Evolutionary conservation across 2,329 filamentous ascomycete genomes (phyloP), one percentile per base, ranked within the genome.

Genomic region (Colletotrichum chrysophilum): DNA sequence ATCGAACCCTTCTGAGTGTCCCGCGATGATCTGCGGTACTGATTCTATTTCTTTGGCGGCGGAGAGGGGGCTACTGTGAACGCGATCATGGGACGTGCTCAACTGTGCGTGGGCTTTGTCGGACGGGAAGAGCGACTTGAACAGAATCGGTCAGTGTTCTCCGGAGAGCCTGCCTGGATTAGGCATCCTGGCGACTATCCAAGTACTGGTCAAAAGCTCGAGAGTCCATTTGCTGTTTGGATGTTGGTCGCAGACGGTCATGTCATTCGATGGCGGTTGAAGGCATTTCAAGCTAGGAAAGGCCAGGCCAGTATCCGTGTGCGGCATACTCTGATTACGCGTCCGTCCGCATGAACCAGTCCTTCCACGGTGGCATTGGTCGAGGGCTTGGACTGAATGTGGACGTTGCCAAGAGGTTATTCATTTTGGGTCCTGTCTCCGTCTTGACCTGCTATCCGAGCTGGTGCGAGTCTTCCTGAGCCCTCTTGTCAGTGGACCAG

Each of bases 301-400:
- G 10, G 16, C 18, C 2, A n/a, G 16, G 18, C 6, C n/a, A 21
- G 10, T 12, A 52, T 52, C 16, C 3, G 13, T 52, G n/a, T 52
- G 43, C 12, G n/a, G n/a, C 7, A 13, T 12, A 13, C 43, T 13
- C n/a, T 32, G 93, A 96, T 5, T 98, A 98, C 80, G 92, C 95
- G 12, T 96, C 96, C 0, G 92, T 98, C 67, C 92, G 96, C 56
- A 90, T 96, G 26, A 94, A 93, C 62, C 89, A 95, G 76, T 83
- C 80, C 76, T 86, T 83, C 80, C 83, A 79, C 76, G 79, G 77
- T 71, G 84, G 87, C 2, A 24, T 70, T 43, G 89, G 90, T 36
- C 89, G 91, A 32, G 91, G 91, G 10, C 88, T 98, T 7, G 92
- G 94, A 0, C 87, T 98, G 82, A 98, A 98, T 79, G 92, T 98